A percentile compares a stretch with the other conserved stretches of the same genome.
These are phyloP conservation scores for Nemophila menziesii DNA, from an alignment of 257 asterid genomes.

Conservation along the genomic window DNA sequence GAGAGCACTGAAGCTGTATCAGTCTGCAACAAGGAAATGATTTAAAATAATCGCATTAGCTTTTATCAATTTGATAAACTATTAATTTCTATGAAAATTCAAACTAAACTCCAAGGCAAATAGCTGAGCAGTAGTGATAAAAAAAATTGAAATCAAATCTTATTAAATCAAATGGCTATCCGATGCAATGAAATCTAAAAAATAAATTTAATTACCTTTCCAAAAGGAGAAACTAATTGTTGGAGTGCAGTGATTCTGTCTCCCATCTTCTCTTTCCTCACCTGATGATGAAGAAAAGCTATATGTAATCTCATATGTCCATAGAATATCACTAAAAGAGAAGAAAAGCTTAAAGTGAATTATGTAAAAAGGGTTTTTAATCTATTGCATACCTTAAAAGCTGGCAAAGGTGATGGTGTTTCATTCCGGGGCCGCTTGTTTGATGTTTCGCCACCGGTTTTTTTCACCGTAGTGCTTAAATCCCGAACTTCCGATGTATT, in stretches of 20 bases:
- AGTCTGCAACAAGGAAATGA: constrained; percentile 32
- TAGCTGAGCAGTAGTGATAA: no score
- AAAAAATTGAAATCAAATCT: no score
- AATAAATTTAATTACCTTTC: constrained; percentile 47
- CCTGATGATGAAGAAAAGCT: constrained; percentile 34
- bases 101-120: no score
- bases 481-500: constrained; percentile 25
- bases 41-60: background rate
- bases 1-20: constrained; percentile 97
- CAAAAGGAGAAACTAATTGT: constrained; percentile 90
- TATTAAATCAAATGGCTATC: no score
- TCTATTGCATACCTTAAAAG: constrained; percentile 48
- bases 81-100: constrained; percentile 13
- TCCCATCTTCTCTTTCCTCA: constrained; percentile 88
- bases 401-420: constrained; percentile 51
- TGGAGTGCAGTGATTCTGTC: constrained; percentile 89
- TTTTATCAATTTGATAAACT: background rate
- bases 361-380: constrained; percentile 3
- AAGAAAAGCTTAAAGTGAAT: constrained; percentile 11
- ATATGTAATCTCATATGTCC: constrained; percentile 16
- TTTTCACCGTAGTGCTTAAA: constrained; percentile 26
- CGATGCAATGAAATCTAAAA: no score
- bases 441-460: constrained; percentile 30
- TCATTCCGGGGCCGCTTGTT: constrained; percentile 54
- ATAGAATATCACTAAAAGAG: constrained; percentile 4